Percentiles rank a stretch among this genome's conserved stretches.
Conservation (phyloP, 306 rosid species). For the Glycine tomentella region DNA sequence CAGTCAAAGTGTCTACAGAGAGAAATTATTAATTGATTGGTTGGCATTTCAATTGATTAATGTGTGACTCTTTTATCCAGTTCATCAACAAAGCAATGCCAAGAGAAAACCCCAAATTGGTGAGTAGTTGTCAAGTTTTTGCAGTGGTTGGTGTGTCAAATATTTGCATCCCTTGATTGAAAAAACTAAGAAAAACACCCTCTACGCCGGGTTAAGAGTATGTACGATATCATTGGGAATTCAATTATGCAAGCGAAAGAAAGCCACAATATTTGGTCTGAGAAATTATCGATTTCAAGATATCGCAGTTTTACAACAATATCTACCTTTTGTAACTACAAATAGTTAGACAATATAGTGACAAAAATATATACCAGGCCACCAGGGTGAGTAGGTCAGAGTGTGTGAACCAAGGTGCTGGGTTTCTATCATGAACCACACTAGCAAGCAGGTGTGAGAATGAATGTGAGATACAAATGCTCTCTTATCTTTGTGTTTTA, state of each 20-base stretch:
- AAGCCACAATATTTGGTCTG: neutral
- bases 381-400: neutral
- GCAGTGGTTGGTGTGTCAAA: slow-evolving; percentile 21
- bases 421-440: neutral
- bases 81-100: slow-evolving; percentile 15
- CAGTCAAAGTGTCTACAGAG: neutral
- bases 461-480: no score
- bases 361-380: slow-evolving; percentile 7
- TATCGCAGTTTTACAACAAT: neutral
- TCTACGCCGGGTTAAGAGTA: neutral
- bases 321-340: neutral
- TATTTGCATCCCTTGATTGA: neutral
- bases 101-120: slow-evolving; percentile 24
- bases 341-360: neutral
- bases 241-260: neutral
- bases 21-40: slow-evolving; percentile 11
- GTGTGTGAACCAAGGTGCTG: slow-evolving; percentile 10
- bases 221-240: neutral
- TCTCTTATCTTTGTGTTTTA: no score
- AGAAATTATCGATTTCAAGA: slow-evolving; percentile 4
- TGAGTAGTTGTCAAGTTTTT: neutral
- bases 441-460: no score
- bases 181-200: neutral
- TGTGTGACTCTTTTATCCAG: neutral
- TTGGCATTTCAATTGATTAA: slow-evolving; percentile 28